Evolutionary conservation across 257 asterid species (phyloP).

Genomic region (Lavandula angustifolia): DNA sequence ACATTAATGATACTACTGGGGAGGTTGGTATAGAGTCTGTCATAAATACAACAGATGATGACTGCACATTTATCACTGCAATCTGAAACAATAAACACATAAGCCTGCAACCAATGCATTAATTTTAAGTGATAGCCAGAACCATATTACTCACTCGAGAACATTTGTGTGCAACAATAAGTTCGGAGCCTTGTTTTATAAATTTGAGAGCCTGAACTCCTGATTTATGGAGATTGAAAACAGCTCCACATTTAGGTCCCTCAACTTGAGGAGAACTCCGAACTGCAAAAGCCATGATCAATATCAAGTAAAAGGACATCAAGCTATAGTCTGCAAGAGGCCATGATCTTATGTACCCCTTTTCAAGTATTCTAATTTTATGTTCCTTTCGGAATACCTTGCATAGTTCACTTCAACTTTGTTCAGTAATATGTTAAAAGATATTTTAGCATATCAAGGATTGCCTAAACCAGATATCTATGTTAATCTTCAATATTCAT

Average conservation of each 20-base stretch:
- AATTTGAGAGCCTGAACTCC: constrained; percentile 63
- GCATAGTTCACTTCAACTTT: constrained; percentile 14
- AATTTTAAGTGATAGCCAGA: constrained; percentile 21
- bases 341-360: constrained; percentile 12
- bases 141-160: constrained; percentile 58
- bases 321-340: constrained; percentile 1
- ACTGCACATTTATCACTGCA: constrained; percentile 70
- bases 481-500: constrained; percentile 2
- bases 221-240: constrained; percentile 61
- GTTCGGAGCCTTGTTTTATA: constrained; percentile 58
- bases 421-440: constrained; percentile 3
- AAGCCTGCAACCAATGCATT: constrained; percentile 26
- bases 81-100: constrained; percentile 54
- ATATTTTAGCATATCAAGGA: constrained; percentile 14
- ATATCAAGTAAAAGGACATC: constrained; percentile 22
- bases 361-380: not conserved
- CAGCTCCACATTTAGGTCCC: constrained; percentile 69
- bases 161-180: constrained; percentile 69
- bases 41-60: constrained; percentile 59
- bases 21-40: constrained; percentile 50
- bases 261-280: constrained; percentile 51
- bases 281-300: constrained; percentile 50
- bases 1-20: constrained; percentile 50
- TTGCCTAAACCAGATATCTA: not conserved
- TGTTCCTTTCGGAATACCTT: constrained; percentile 10